These are phyloP conservation scores for Tetrahymena malaccensis DNA, from an alignment of 73 alveolate species.

Conservation along the genomic window DNA sequence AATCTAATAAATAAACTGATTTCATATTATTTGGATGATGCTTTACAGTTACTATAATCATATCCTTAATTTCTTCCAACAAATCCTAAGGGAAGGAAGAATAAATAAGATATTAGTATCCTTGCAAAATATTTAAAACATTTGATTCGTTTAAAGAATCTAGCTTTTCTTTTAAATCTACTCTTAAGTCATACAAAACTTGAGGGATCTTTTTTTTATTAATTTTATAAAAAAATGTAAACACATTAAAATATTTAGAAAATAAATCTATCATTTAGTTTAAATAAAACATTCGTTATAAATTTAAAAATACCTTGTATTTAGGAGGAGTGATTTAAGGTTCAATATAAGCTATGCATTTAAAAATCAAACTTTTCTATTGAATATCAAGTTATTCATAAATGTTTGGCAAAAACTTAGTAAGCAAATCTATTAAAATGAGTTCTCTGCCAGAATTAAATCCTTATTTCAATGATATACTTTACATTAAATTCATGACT, in stretches of 20 bases:
- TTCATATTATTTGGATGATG: background rate
- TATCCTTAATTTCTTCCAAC: background rate
- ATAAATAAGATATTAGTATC: background rate
- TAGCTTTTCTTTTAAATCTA: background rate
- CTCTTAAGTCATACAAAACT: background rate
- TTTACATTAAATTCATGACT: background rate
- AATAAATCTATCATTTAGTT: no score
- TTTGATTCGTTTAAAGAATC: background rate
- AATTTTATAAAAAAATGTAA: background rate
- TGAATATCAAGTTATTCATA: background rate
- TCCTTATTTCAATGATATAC: background rate
- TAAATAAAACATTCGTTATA: no score
- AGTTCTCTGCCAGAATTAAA: background rate
- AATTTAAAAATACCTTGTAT: background rate
- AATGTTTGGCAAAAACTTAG: background rate
- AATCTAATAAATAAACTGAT: background rate
- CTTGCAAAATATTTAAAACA: background rate
- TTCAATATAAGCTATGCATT: background rate
- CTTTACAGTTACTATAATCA: background rate
- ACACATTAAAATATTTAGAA: no score
- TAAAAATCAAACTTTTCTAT: background rate
- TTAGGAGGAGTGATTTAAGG: background rate
- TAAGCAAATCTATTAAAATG: background rate
- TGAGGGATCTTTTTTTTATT: background rate
- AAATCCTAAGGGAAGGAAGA: background rate